Evolutionary conservation across 2,329 filamentous ascomycete species (phyloP).

Genomic region (Aspergillus sclerotialis): DNA sequence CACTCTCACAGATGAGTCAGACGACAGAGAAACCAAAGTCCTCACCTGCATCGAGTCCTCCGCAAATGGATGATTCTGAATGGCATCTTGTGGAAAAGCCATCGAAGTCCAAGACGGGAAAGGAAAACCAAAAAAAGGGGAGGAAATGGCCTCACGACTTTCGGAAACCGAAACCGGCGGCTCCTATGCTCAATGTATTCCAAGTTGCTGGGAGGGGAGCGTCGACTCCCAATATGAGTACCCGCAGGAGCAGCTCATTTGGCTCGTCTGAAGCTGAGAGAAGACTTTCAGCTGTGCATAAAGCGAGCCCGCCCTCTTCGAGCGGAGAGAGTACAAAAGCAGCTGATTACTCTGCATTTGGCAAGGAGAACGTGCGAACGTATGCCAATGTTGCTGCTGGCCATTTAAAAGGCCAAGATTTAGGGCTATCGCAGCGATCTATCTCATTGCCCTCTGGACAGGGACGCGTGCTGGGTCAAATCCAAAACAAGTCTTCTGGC

Average conservation of each 20-base stretch:
- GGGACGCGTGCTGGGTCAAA: too few relatives aligned
- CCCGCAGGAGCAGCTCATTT: conserved; percentile 13
- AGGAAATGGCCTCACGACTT: conserved; percentile 13
- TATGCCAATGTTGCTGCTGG: conserved; percentile 28
- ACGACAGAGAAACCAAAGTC: conserved; percentile 20
- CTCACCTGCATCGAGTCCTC: conserved; percentile 15
- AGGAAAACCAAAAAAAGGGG: too few relatives aligned
- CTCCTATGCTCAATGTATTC: conserved; percentile 19
- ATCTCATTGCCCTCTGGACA: conserved; percentile 16
- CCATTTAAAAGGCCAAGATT: conserved; percentile 11
- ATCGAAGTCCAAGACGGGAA: conserved; percentile 3
- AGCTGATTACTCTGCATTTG: conserved; percentile 2
- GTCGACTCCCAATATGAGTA: conserved; percentile 16
- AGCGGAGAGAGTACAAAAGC: conserved; percentile 9
- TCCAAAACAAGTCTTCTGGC: conserved; percentile 22
- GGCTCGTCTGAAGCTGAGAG: conserved; percentile 30
- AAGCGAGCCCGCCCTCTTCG: conserved; percentile 25
- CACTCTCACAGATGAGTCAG: conserved; percentile 24
- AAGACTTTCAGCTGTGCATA: conserved; percentile 32
- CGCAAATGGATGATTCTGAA: conserved; percentile 14
- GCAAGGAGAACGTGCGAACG: conserved; percentile 24
- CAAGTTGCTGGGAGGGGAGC: conserved; percentile 24
- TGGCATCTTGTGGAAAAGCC: conserved; percentile 28
- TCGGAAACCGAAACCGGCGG: conserved; percentile 12
- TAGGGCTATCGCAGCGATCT: conserved; percentile 12